Base-by-base conservation (phyloP, 129 eudicot species). In the Centaurea solstitialis region DNA sequence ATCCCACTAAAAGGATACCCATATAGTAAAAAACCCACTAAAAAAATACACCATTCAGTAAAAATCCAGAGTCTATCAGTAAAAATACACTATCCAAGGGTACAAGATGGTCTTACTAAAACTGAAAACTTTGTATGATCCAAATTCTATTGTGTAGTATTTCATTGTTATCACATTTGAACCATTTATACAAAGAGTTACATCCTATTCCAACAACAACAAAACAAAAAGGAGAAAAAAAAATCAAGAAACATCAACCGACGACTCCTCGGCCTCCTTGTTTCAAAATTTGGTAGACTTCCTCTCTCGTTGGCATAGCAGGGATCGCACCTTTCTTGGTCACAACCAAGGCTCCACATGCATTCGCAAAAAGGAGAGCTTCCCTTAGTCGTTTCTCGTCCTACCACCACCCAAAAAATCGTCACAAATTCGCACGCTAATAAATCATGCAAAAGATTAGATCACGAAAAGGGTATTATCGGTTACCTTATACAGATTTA, bases 311-410 rank as follows among this genome's bases (percentile, higher is more conserved):
- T 18, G 98, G 98, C 75, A 93, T 68, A n/a, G 90, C 92, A 13
- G 93, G 96, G 68, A 90, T 93, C 1, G 91, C 98, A 22, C 98
- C 93, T 83, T 82, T 87, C 78, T 87, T 78, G 3, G 96, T 90
- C 15, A 90, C 98, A 1, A 91, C 87, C 40, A 91, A 79, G 17
- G 96, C 98, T 24, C 96, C 96, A 76, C 98, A 93, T 23, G 87
- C 96, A 75, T 93, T 93, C 3, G 93, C 94, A 40, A 93, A 90
- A 6, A 24, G 45, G 38, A 93, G 90, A 84, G 93, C 98, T 83
- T 89, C 91, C 77, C 89, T 82, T 43, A 93, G 75, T 59, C 81
- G 84, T 76, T 82, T 78, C 83, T 93, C 98, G 50, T 90, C 93
- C 98, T 93, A 91, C 72, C 76, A 76, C 61, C 24, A 72, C 76